Conservation (phyloP, 78 protist genomes). For the Speleostelium caveatum region DNA sequence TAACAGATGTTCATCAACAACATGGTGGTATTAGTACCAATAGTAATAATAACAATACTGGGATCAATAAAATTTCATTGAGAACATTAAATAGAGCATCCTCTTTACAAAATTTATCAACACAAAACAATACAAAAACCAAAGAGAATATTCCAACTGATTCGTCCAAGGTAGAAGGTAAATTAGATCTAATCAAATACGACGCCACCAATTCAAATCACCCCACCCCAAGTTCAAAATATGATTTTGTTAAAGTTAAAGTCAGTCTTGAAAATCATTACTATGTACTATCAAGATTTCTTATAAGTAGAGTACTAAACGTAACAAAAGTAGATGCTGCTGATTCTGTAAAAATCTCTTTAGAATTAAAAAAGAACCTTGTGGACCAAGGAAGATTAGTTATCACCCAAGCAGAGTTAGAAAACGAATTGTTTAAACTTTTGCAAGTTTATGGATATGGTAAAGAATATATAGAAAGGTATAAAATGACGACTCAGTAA, state of each 20-base stretch:
- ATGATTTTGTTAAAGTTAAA: slow-evolving; percentile 75
- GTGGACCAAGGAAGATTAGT: slow-evolving; percentile 67
- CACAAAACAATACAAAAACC: not conserved
- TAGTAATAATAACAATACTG: not conserved
- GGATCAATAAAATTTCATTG: slow-evolving; percentile 1
- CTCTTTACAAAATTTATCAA: slow-evolving; percentile 57
- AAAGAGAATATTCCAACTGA: not conserved
- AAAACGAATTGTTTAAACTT: slow-evolving; percentile 50
- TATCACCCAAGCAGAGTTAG: slow-evolving; percentile 54
- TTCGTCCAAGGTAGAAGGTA: slow-evolving; percentile 19
- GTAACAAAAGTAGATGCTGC: slow-evolving; percentile 78
- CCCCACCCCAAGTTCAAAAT: slow-evolving; percentile 73
- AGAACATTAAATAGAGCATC: slow-evolving; percentile 75
- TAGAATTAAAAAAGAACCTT: slow-evolving; percentile 46
- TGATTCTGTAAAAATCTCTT: slow-evolving; percentile 67
- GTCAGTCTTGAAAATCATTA: slow-evolving; percentile 62
- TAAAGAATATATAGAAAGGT: slow-evolving; percentile 70
- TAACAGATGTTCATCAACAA: no score
- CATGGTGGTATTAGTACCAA: no score
- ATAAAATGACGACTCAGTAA: slow-evolving; percentile 73
- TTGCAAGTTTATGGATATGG: slow-evolving; percentile 71
- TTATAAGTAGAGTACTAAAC: slow-evolving; percentile 62
- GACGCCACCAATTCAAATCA: slow-evolving; percentile 40
- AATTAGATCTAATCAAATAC: slow-evolving; percentile 51
- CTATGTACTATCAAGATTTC: slow-evolving; percentile 66